These are phyloP conservation scores for Colletotrichum somersetense DNA, from an alignment of 2,329 filamentous ascomycete species.

Conservation along the genomic window DNA sequence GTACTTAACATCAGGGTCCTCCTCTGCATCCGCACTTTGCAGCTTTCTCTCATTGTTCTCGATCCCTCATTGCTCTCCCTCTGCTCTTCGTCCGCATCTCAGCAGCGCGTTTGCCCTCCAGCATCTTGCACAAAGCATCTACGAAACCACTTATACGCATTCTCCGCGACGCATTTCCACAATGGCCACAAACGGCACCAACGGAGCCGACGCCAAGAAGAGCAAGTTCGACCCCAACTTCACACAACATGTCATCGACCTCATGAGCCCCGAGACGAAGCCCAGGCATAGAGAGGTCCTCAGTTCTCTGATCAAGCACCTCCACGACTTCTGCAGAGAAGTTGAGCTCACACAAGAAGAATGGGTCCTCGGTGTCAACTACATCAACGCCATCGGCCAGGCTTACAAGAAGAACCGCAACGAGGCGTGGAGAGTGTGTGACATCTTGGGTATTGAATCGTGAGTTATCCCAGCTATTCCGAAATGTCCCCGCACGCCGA, in stretches of 20 bases:
- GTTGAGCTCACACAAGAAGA: conserved; percentile 41
- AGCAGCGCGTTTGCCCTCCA: background rate
- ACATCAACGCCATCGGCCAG: conserved; percentile 42
- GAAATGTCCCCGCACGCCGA: background rate
- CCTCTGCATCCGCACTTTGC: background rate
- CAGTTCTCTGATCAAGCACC: conserved; percentile 38
- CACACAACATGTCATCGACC: conserved; percentile 42
- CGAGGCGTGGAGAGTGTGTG: conserved; percentile 41
- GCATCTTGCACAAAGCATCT: background rate
- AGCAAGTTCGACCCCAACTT: conserved; percentile 43
- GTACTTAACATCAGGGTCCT: conserved; percentile 17
- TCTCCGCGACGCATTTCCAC: background rate
- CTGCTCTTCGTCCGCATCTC: background rate
- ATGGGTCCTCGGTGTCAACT: conserved; percentile 41
- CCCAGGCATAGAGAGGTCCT: conserved; percentile 39
- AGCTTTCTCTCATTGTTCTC: background rate
- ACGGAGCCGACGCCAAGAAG: conserved; percentile 12
- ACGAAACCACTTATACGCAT: background rate
- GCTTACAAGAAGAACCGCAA: conserved; percentile 43
- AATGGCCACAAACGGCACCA: conserved; percentile 40
- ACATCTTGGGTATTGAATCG: conserved; percentile 41
- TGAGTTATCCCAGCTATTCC: conserved; percentile 9
- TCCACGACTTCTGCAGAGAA: conserved; percentile 40
- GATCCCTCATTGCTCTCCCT: background rate
- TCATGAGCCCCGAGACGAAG: conserved; percentile 41